A percentile compares a stretch with the other conserved stretches of the same genome.
phyloP scores from a whole-genome alignment of 331 rosid species.

The Phaseolus coccineus region DNA sequence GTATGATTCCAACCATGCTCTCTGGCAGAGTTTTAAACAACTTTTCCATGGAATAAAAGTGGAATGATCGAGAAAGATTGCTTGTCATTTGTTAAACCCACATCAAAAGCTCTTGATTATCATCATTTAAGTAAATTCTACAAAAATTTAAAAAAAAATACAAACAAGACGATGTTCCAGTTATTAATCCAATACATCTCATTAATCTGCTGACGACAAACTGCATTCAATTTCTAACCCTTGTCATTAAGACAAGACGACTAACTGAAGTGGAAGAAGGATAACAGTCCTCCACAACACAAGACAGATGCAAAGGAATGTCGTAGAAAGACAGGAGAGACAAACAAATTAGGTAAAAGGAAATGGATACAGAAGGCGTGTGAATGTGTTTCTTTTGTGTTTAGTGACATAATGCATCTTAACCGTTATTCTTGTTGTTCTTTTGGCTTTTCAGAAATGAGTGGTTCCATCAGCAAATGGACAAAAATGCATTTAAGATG shows the following conservation, averaged over 20 bases:
- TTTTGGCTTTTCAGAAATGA: constrained; percentile 10
- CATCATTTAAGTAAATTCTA: background rate
- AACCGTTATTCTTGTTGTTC: background rate
- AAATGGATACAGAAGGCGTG: background rate
- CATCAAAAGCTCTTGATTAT: background rate
- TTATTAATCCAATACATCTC: background rate
- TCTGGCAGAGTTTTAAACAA: no score
- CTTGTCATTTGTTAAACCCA: background rate
- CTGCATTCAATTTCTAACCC: background rate
- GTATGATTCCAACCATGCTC: no score
- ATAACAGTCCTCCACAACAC: constrained; percentile 1
- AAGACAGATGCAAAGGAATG: background rate
- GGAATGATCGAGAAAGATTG: no score
- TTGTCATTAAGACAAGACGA: background rate
- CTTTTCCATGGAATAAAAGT: no score
- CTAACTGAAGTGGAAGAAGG: constrained; percentile 4
- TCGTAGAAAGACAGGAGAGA: background rate
- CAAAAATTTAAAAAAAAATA: background rate
- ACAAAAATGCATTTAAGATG: constrained; percentile 43
- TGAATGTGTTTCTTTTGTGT: background rate
- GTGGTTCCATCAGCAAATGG: constrained; percentile 23
- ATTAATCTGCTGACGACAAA: background rate
- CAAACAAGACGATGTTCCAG: background rate
- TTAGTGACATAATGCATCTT: constrained; percentile 9
- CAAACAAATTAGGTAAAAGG: background rate